These are phyloP conservation scores for Pugionium dolabratum DNA, from an alignment of 345 rosid species.

Conservation along the genomic window DNA sequence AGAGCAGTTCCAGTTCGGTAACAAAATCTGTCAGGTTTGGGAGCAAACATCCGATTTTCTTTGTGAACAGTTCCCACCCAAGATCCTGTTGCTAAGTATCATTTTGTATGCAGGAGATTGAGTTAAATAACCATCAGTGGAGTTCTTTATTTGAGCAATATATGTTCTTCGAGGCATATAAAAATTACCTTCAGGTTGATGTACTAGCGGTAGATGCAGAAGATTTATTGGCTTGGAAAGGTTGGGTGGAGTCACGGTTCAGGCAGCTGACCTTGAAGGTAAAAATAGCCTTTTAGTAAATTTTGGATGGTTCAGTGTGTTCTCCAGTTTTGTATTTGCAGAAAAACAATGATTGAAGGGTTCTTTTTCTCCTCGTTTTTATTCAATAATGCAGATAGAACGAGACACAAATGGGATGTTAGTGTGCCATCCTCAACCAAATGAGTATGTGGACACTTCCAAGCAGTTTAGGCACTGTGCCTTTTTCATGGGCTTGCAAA, in stretches of 20 bases:
- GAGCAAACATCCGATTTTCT: neutral
- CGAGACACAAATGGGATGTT: constrained; percentile 70
- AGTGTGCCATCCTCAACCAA: constrained; percentile 79
- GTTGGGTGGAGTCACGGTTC: constrained; percentile 84
- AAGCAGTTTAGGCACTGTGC: constrained; percentile 64
- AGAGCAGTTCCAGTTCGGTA: constrained; percentile 67
- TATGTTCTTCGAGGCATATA: constrained; percentile 69
- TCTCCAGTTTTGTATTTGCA: too few relatives aligned
- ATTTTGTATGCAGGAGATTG: constrained; percentile 53
- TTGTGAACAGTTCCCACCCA: constrained; percentile 2
- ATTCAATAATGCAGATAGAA: constrained; percentile 54
- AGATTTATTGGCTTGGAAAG: constrained; percentile 71
- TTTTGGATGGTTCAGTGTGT: too few relatives aligned
- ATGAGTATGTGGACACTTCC: constrained; percentile 55
- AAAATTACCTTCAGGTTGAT: constrained; percentile 72
- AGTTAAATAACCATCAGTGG: constrained; percentile 63
- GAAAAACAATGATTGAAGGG: neutral
- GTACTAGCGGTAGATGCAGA: constrained; percentile 58
- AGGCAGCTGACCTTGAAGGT: constrained; percentile 76
- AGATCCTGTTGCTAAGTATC: neutral
- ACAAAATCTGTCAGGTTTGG: constrained; percentile 59
- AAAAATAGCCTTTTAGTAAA: neutral
- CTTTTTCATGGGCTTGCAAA: constrained; percentile 76
- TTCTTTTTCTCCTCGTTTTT: neutral
- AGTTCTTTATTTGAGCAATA: constrained; percentile 63